phyloP scores from a whole-genome alignment of 441 rosid species.

The Oxalis stricta region DNA sequence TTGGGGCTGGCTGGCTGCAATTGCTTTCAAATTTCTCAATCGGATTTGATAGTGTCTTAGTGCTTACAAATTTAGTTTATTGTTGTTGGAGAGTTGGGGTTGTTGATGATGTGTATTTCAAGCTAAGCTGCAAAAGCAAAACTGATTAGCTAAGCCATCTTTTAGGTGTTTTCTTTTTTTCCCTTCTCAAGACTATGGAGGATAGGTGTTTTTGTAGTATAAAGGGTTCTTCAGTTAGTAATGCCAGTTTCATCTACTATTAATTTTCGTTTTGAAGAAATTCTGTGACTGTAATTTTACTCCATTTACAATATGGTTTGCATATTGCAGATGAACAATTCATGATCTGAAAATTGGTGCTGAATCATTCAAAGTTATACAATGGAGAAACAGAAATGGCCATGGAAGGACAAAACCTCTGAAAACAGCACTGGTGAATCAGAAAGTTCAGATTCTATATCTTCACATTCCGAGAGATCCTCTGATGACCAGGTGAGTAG shows the following conservation, averaged over 20 bases:
- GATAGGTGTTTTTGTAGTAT: not conserved
- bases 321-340: constrained; percentile 21
- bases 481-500: constrained; percentile 59
- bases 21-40: not conserved
- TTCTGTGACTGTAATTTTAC: constrained; percentile 1
- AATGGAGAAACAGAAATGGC: constrained; percentile 72
- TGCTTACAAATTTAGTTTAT: constrained; percentile 10
- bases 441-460: constrained; percentile 51
- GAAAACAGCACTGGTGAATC: constrained; percentile 65
- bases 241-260: not conserved
- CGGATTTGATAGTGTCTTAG: constrained; percentile 4
- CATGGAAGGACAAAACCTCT: constrained; percentile 58
- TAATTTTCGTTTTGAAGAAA: constrained; percentile 1
- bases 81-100: constrained; percentile 22
- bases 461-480: constrained; percentile 55
- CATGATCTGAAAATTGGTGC: constrained; percentile 22
- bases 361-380: constrained; percentile 4
- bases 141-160: constrained; percentile 24
- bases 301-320: not conserved
- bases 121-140: constrained; percentile 38
- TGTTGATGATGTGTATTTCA: constrained; percentile 29
- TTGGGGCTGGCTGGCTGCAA: not conserved
- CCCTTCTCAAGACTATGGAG: no score
- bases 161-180: constrained; percentile 1
- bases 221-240: not conserved